Percentiles rank a stretch among this genome's conserved stretches.
Conservation (phyloP, 352 stramenopile species). For the Phytopythium kandeliae region DNA sequence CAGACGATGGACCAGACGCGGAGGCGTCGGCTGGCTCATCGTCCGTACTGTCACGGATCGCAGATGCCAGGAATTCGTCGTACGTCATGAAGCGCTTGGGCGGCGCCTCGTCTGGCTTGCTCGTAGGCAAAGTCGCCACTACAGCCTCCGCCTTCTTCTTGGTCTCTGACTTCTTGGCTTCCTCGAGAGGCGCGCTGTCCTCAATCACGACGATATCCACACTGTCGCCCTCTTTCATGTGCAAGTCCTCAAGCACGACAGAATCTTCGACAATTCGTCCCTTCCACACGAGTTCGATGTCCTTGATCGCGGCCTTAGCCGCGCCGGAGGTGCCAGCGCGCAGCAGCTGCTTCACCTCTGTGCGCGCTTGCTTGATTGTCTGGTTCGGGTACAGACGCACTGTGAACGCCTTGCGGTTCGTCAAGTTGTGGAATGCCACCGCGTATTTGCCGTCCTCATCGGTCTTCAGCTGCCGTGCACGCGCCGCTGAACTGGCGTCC, state of each 20-base stretch:
- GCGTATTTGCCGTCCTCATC: slow-evolving; percentile 53
- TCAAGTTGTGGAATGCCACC: slow-evolving; percentile 57
- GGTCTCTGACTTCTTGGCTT: slow-evolving; percentile 24
- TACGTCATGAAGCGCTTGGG: slow-evolving; percentile 76
- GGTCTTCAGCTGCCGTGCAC: slow-evolving; percentile 26
- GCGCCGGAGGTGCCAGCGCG: slow-evolving; percentile 22
- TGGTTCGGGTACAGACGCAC: slow-evolving; percentile 41
- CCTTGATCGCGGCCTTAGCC: slow-evolving; percentile 27
- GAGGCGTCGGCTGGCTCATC: slow-evolving; percentile 18
- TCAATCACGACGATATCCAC: slow-evolving; percentile 73
- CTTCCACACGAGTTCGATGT: slow-evolving; percentile 60
- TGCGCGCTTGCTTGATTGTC: slow-evolving; percentile 47
- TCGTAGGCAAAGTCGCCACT: neutral
- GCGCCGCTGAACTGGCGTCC: slow-evolving; percentile 20
- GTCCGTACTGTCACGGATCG: slow-evolving; percentile 42
- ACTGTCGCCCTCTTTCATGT: slow-evolving; percentile 54
- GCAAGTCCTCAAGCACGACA: slow-evolving; percentile 36
- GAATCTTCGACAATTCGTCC: slow-evolving; percentile 50
- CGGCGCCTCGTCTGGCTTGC: slow-evolving; percentile 16
- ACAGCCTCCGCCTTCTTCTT: slow-evolving; percentile 26
- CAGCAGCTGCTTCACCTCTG: slow-evolving; percentile 56
- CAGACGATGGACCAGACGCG: slow-evolving; percentile 17
- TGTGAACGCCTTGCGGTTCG: slow-evolving; percentile 67
- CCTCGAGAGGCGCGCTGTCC: slow-evolving; percentile 15
- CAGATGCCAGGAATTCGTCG: slow-evolving; percentile 69